A percentile compares a stretch with the other conserved stretches of the same genome.
These are phyloP conservation scores for Calonectria leucothoes DNA, from an alignment of 2,329 filamentous ascomycete species.

Conservation along the genomic window DNA sequence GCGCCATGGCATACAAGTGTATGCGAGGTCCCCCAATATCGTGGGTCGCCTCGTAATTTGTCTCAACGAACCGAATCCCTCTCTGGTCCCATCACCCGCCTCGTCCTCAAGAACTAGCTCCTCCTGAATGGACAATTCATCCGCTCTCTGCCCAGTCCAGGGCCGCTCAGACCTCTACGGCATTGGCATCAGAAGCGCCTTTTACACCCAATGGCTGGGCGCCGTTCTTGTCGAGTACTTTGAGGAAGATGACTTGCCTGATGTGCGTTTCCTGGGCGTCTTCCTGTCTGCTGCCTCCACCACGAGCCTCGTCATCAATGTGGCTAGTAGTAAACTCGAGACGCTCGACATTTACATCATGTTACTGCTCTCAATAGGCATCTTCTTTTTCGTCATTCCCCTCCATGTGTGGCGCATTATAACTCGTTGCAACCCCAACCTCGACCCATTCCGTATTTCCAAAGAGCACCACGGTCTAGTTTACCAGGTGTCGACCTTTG, in stretches of 20 bases:
- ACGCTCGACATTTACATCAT: slow-evolving; percentile 48
- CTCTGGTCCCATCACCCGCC: background rate
- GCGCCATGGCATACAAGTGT: slow-evolving; percentile 37
- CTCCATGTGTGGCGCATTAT: slow-evolving; percentile 47
- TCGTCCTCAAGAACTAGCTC: background rate
- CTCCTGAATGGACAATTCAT: slow-evolving; percentile 19
- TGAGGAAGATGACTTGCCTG: slow-evolving; percentile 41
- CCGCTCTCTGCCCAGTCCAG: slow-evolving; percentile 36
- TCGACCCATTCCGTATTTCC: slow-evolving; percentile 45
- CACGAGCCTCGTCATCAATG: slow-evolving; percentile 44
- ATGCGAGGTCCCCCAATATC: slow-evolving; percentile 21
- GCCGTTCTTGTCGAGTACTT: slow-evolving; percentile 46
- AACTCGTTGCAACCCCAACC: slow-evolving; percentile 44
- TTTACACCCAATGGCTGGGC: slow-evolving; percentile 52
- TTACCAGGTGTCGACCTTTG: slow-evolving; percentile 40
- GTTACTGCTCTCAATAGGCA: slow-evolving; percentile 45
- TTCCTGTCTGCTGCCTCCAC: slow-evolving; percentile 44
- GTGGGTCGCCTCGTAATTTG: background rate
- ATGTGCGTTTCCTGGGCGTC: slow-evolving; percentile 47
- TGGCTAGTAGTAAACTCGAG: slow-evolving; percentile 33
- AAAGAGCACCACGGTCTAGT: slow-evolving; percentile 40
- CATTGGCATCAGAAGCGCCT: slow-evolving; percentile 48
- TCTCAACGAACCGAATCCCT: background rate
- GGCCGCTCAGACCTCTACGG: slow-evolving; percentile 49
- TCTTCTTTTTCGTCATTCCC: slow-evolving; percentile 47